Conservation (phyloP, 305 asterid genomes). For the Plantago coronopus region DNA sequence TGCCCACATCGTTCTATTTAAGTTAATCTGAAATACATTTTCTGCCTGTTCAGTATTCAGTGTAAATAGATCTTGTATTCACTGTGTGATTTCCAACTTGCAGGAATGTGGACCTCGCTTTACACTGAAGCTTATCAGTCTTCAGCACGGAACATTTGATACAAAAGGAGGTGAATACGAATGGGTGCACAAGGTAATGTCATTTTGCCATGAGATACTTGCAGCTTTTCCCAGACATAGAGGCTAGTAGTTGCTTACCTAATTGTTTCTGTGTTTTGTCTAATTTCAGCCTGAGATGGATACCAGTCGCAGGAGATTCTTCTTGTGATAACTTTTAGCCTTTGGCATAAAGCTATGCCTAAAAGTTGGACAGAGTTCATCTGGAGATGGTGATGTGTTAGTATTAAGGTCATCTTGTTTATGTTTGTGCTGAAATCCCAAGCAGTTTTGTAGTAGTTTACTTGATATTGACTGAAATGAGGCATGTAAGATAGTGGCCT, state of each 20-base stretch:
- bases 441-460: too few relatives aligned
- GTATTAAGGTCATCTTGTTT: too few relatives aligned
- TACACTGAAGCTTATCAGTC: constrained; percentile 80
- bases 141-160: constrained; percentile 92
- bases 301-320: constrained; percentile 89
- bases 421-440: too few relatives aligned
- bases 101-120: constrained; percentile 98
- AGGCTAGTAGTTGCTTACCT: constrained; percentile 6
- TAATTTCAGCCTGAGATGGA: constrained; percentile 87
- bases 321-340: constrained; percentile 72
- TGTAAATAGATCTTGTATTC: not conserved
- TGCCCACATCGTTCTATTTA: not conserved
- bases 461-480: too few relatives aligned
- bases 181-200: constrained; percentile 88
- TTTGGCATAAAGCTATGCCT: too few relatives aligned
- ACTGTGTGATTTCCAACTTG: constrained; percentile 12
- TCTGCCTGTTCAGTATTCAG: too few relatives aligned
- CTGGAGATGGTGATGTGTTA: too few relatives aligned
- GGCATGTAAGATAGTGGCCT: too few relatives aligned
- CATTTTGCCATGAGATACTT: not conserved
- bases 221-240: not conserved
- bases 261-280: constrained; percentile 6
- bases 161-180: constrained; percentile 88
- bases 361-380: too few relatives aligned
- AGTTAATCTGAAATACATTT: not conserved